These are phyloP conservation scores for Calocera cornea DNA, from an alignment of 768 basidiomycete genomes.

Conservation along the genomic window DNA sequence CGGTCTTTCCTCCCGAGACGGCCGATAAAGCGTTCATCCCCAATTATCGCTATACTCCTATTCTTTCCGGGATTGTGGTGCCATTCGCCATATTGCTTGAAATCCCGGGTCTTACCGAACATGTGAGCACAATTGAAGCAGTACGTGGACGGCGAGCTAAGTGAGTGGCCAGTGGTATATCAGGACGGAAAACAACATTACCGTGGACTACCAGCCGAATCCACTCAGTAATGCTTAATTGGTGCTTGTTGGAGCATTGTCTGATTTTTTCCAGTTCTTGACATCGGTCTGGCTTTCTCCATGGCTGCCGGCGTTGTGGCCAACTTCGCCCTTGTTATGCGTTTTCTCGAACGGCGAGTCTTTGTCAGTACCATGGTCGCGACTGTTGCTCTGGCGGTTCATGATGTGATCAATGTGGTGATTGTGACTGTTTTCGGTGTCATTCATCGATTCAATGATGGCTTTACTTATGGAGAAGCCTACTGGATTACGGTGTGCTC, in stretches of 20 bases:
- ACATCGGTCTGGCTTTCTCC: slow-evolving; percentile 49
- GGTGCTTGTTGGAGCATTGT: neutral
- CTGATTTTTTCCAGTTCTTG: slow-evolving; percentile 29
- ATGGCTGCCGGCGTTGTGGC: slow-evolving; percentile 55
- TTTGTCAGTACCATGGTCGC: slow-evolving; percentile 48
- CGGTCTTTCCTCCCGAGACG: neutral
- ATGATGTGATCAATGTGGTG: slow-evolving; percentile 58
- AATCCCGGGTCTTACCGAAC: slow-evolving; percentile 64
- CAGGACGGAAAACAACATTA: slow-evolving; percentile 34
- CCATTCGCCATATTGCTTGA: slow-evolving; percentile 64
- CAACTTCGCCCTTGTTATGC: slow-evolving; percentile 48
- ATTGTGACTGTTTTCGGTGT: slow-evolving; percentile 50
- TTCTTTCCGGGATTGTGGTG: slow-evolving; percentile 52
- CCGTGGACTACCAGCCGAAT: slow-evolving; percentile 40
- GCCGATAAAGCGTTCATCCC: slow-evolving; percentile 28
- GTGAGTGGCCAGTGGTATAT: slow-evolving; percentile 26
- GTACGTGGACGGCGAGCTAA: neutral
- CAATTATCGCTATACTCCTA: slow-evolving; percentile 49
- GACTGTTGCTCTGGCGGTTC: slow-evolving; percentile 50
- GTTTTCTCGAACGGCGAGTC: slow-evolving; percentile 60
- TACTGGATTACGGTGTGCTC: slow-evolving; percentile 73
- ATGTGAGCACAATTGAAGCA: slow-evolving; percentile 31
- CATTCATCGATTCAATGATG: slow-evolving; percentile 44
- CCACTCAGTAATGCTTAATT: slow-evolving; percentile 22
- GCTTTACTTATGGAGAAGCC: slow-evolving; percentile 51